Base-by-base conservation (phyloP, 2,329 filamentous ascomycete species). In the Alternaria panax region DNA sequence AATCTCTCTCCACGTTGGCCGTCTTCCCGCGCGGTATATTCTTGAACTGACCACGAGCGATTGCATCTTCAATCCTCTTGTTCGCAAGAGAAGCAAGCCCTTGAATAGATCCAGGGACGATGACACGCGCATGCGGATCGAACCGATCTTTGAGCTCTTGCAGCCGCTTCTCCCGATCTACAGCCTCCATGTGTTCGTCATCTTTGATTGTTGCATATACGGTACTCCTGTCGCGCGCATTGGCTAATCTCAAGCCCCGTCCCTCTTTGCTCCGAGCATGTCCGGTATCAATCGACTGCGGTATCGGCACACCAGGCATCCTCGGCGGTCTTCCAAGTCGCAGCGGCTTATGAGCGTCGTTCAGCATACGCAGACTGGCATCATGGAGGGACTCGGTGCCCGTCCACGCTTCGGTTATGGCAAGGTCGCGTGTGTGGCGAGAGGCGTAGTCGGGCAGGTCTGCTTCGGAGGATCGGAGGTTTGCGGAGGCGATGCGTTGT, bases 41-140 rank as follows among this genome's bases (percentile, higher is more conserved):
- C 74, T 87, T 87, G 80, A 99, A 98, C 74, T 97, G 91, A 0
- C 95, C 95, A 30, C 93, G 84, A 1, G 92, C 90, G 71, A 98
- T 97, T 6, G 95, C 95, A 73, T 97, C 90, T 76, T 97, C 94
- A 60, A 99, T 98, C 22, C 90, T 83, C 79, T 97, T 90, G 75
- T 98, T 97, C 1, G 95, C 95, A 51, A 98, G 79, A 0, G 91
- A 91, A 4, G 90, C 86, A 14, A 99, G 81, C 0, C 93, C 95
- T 32, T 90, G 86, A 2, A 98, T 80, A 0, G 91, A 88, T 56
- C 88, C 90, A 1, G 93, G 92, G 78, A 96, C 86, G 79, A 96
- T 86, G 0, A 87, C 83, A 46, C 92, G 85, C 3, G 88, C 90
- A 2, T 85, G 87, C 0, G 93, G 89, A 16, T 86, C 82, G 68